Evolutionary conservation across 2,329 filamentous ascomycete species (phyloP).

Genomic region (Clonostachys byssicola): DNA sequence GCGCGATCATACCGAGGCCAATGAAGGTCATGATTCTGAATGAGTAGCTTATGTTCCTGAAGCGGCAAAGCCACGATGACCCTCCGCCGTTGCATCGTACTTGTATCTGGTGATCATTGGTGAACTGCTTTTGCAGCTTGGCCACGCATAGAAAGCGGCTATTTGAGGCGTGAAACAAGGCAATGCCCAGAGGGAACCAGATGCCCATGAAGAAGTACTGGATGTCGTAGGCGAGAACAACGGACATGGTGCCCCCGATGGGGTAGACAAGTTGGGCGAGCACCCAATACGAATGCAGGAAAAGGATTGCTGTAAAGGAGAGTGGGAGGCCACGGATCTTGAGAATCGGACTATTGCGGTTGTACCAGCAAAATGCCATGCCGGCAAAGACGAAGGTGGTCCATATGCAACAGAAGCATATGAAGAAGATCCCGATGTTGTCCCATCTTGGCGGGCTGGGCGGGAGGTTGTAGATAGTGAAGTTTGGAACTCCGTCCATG

Average conservation of each 20-base stretch:
- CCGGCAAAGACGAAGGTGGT: slow-evolving; percentile 21
- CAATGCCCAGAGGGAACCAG: slow-evolving; percentile 53
- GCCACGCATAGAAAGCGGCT: slow-evolving; percentile 46
- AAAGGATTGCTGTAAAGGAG: slow-evolving; percentile 25
- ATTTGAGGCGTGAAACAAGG: slow-evolving; percentile 54
- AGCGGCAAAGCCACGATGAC: slow-evolving; percentile 23
- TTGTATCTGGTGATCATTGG: too few relatives aligned
- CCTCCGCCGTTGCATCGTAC: slow-evolving; percentile 14
- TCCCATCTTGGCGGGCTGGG: slow-evolving; percentile 16
- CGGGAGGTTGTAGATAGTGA: slow-evolving; percentile 21
- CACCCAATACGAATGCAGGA: slow-evolving; percentile 31
- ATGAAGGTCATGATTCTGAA: slow-evolving; percentile 38
- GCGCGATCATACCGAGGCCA: slow-evolving; percentile 38
- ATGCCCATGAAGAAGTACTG: slow-evolving; percentile 59
- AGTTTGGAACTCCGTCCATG: background rate
- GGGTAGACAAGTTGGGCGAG: slow-evolving; percentile 35
- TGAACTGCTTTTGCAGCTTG: slow-evolving; percentile 37
- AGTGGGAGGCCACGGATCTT: slow-evolving; percentile 29
- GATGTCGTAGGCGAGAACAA: slow-evolving; percentile 35
- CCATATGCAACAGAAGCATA: slow-evolving; percentile 17
- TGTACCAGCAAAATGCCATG: slow-evolving; percentile 23
- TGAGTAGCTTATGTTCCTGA: slow-evolving; percentile 27
- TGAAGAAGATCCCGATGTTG: slow-evolving; percentile 18
- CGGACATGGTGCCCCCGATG: slow-evolving; percentile 31
- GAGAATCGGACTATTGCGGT: slow-evolving; percentile 26